phyloP scores from a whole-genome alignment of 78 protist genomes.

The Dictyostelium firmibasis region DNA sequence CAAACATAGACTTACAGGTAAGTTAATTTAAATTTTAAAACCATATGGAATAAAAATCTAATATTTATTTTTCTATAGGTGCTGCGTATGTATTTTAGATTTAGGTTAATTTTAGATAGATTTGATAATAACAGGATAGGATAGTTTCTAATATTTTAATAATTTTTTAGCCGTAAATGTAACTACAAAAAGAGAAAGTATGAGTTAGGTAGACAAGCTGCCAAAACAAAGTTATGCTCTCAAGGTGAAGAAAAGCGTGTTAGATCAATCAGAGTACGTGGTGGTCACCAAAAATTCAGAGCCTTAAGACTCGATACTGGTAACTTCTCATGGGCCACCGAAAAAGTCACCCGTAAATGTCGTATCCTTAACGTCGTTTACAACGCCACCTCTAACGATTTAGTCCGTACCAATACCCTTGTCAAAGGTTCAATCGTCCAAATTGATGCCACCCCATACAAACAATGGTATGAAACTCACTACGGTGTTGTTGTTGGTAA shows the following conservation, averaged over 20 bases:
- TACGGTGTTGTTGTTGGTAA: slow-evolving; percentile 95
- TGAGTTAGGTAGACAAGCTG: slow-evolving; percentile 97
- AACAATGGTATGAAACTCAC: slow-evolving; percentile 97
- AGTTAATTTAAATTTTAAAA: background rate
- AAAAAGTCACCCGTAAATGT: slow-evolving; percentile 88
- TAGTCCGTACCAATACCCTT: slow-evolving; percentile 99
- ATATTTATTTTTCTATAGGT: slow-evolving; percentile 12
- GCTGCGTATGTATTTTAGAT: slow-evolving; percentile 33
- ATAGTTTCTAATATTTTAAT: background rate
- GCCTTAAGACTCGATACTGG: slow-evolving; percentile 99
- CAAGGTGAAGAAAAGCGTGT: slow-evolving; percentile 87
- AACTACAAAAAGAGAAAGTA: slow-evolving; percentile 94
- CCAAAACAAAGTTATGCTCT: slow-evolving; percentile 95
- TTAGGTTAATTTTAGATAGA: too few relatives aligned
- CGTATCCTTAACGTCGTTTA: slow-evolving; percentile 98
- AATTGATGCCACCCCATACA: slow-evolving; percentile 98
- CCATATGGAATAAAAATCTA: background rate
- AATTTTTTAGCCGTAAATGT: slow-evolving; percentile 31
- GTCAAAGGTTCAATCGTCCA: slow-evolving; percentile 97
- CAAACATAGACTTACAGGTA: slow-evolving; percentile 74
- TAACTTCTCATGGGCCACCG: slow-evolving; percentile 96
- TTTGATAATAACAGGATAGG: too few relatives aligned
- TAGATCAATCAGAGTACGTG: slow-evolving; percentile 94
- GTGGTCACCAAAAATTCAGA: slow-evolving; percentile 98
- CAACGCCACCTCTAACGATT: slow-evolving; percentile 99